These are phyloP conservation scores for Macrophomina pseudophaseolina DNA, from an alignment of 2,329 filamentous ascomycete species.

Conservation along the genomic window DNA sequence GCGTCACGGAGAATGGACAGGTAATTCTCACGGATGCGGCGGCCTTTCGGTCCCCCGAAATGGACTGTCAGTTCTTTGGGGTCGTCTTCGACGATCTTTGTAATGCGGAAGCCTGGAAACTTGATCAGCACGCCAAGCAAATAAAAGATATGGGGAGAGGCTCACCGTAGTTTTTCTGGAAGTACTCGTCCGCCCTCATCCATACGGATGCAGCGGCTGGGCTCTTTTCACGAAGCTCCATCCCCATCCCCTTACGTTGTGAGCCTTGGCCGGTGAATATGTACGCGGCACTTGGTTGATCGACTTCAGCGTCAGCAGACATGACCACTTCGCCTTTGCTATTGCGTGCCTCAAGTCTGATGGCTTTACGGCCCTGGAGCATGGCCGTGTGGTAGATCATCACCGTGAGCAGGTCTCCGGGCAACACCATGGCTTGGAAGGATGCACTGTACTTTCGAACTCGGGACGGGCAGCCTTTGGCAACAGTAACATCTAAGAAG, in stretches of 20 bases:
- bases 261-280: conserved; percentile 52
- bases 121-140: neutral
- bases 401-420: conserved; percentile 42
- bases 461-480: conserved; percentile 32
- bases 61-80: conserved; percentile 46
- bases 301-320: conserved; percentile 37
- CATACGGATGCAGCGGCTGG: conserved; percentile 43
- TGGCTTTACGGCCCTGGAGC: conserved; percentile 41
- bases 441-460: conserved; percentile 37
- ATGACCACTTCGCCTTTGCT: conserved; percentile 41
- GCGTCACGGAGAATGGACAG: conserved; percentile 32
- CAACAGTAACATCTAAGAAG: conserved; percentile 34
- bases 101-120: conserved; percentile 36
- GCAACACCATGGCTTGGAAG: conserved; percentile 47
- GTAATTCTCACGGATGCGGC: conserved; percentile 43
- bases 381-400: conserved; percentile 42
- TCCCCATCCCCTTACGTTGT: conserved; percentile 49
- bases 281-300: conserved; percentile 42
- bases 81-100: conserved; percentile 46
- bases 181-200: conserved; percentile 61
- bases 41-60: conserved; percentile 46
- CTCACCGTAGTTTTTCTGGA: conserved; percentile 42
- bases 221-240: conserved; percentile 46
- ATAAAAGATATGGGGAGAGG: neutral
- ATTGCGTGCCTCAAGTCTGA: conserved; percentile 42